Evolutionary conservation across 2,329 filamentous ascomycete genomes (phyloP), one percentile per base, ranked within the genome.

Genomic region (Trichoderma sp.): DNA sequence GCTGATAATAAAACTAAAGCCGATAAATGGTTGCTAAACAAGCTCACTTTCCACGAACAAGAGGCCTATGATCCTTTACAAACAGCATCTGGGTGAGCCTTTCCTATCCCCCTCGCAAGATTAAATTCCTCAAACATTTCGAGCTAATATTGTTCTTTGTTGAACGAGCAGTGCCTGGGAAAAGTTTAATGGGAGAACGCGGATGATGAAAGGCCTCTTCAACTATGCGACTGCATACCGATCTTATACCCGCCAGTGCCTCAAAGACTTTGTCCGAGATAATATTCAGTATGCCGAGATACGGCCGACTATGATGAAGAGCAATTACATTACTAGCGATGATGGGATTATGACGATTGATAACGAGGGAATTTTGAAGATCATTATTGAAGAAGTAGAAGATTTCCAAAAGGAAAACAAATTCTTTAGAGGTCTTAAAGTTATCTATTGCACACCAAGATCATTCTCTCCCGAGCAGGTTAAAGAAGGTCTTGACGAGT

Each of bases 261-360:
- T 92, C 13, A 80, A 88, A 69, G 86, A 88, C 70, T 89, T 92
- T 76, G 84, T 88, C 27, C 74, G 81, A 6, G 89, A 92, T 74
- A 87, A 87, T 55, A 89, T 92, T 72, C 89, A 90, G 78, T 92
- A 92, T 73, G 89, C 89, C 33, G 90, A 92, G 78, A 86, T 92
- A 52, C 84, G 90, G 33, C 89, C 89, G 3, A 92, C 91, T 79
- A 88, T 92, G 55, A 87, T 92, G 83, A 83, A 82, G 59, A 81
- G 80, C 65, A 92, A 92, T 73, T 85, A 85, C 53, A 85, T 92
- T 8, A 89, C 85, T 70, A 82, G 76, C 27, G 83, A 90, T 73
- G 84, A 91, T 70, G 89, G 89, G 3, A 79, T 75, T 1, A 72
- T 74, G 0, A 77, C 82, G 47, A 83, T 91, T 61, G 80, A 84